These are phyloP conservation scores for Syzygium aqueum DNA, from an alignment of 345 rosid species.

Conservation along the genomic window DNA sequence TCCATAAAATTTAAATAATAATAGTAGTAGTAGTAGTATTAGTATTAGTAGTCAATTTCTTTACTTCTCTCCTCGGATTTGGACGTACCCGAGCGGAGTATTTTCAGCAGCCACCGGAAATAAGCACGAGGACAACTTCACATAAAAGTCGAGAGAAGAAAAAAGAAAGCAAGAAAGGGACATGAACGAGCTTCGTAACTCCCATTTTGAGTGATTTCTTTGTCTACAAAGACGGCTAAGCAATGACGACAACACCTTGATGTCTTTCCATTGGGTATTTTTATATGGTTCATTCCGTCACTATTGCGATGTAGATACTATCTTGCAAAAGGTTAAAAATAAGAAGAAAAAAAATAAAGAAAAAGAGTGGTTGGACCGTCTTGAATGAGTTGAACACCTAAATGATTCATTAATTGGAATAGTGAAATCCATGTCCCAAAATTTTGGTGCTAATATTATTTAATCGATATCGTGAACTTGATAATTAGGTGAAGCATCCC, in stretches of 20 bases:
- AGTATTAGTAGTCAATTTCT: too few species aligned
- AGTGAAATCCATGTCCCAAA: neutral
- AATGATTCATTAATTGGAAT: neutral
- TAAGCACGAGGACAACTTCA: neutral
- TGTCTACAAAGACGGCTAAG: neutral
- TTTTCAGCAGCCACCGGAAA: neutral
- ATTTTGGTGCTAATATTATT: neutral
- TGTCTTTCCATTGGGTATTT: neutral
- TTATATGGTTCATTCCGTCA: neutral
- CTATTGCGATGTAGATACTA: neutral
- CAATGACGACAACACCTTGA: neutral
- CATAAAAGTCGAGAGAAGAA: neutral
- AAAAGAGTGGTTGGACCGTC: neutral
- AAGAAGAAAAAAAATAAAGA: neutral
- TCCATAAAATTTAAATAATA: accelerated
- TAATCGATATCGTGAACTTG: neutral
- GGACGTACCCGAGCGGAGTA: neutral
- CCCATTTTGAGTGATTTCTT: neutral
- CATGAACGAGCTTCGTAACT: neutral
- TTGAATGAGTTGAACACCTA: neutral
- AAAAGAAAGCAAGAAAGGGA: neutral
- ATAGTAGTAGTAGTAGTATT: neutral
- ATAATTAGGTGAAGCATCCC: neutral
- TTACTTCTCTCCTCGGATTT: neutral
- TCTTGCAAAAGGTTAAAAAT: neutral